phyloP scores from a whole-genome alignment of 495 filamentous ascomycete species.

The Daldinia vernicosa region DNA sequence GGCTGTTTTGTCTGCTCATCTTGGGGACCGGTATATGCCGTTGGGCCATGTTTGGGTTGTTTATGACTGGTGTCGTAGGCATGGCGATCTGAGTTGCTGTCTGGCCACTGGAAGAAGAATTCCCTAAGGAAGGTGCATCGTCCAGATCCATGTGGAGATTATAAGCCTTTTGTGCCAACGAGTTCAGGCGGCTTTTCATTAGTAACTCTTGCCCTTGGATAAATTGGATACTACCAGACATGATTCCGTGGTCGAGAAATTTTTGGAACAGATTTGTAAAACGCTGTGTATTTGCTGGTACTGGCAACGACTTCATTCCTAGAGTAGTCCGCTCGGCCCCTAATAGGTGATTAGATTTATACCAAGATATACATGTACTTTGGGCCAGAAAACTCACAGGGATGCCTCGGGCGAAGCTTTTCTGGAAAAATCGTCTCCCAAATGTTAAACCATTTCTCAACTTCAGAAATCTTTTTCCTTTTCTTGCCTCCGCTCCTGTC shows the following conservation, averaged over 20 bases:
- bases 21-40: slow-evolving; percentile 3
- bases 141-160: slow-evolving; percentile 9
- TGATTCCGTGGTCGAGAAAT: background rate
- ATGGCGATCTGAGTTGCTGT: slow-evolving; percentile 9
- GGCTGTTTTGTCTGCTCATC: background rate
- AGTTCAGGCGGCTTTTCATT: slow-evolving; percentile 9
- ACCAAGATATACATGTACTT: background rate
- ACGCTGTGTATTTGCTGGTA: background rate
- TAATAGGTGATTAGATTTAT: background rate
- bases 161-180: slow-evolving; percentile 5
- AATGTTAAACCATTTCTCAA: slow-evolving; percentile 24
- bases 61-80: slow-evolving; percentile 8
- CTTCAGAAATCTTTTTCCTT: slow-evolving; percentile 17
- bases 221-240: slow-evolving; percentile 7
- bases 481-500: slow-evolving; percentile 18
- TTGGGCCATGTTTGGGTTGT: background rate
- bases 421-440: slow-evolving; percentile 26
- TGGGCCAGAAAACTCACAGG: slow-evolving; percentile 5
- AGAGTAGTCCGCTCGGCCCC: slow-evolving; percentile 20
- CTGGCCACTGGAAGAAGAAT: slow-evolving; percentile 23
- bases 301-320: slow-evolving; percentile 1
- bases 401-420: background rate
- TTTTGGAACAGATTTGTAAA: background rate
- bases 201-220: background rate
- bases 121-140: slow-evolving; percentile 8